Conservation (phyloP, 345 rosid genomes). For the Euphorbia tirucalli region DNA sequence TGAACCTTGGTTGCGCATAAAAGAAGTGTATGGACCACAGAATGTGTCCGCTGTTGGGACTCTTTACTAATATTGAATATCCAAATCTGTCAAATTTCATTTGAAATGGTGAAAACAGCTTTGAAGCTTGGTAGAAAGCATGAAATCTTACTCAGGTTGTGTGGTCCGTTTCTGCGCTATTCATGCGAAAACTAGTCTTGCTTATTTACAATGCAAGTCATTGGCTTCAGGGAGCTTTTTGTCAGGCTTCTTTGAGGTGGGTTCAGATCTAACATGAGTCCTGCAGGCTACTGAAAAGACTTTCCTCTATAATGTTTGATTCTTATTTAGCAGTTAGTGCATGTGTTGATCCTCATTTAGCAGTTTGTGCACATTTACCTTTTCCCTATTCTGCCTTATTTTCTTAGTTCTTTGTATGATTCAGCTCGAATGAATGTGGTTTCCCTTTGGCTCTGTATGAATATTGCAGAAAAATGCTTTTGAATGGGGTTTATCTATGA, state of each 20-base stretch:
- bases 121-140: background rate
- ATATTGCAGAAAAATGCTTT: conserved; percentile 86
- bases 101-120: background rate
- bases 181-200: background rate
- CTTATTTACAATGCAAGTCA: background rate
- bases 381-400: background rate
- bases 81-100: background rate
- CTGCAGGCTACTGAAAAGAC: background rate
- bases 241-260: background rate
- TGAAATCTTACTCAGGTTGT: background rate
- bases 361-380: too few relatives aligned
- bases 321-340: background rate
- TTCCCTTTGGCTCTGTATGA: background rate
- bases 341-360: too few relatives aligned
- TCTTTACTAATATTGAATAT: background rate
- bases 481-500: conserved; percentile 73
- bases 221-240: background rate
- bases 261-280: background rate
- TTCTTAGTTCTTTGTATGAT: background rate
- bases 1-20: background rate
- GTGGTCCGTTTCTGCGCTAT: background rate
- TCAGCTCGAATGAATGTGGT: background rate
- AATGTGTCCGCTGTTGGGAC: background rate
- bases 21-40: background rate
- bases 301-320: background rate